Conservation (phyloP, 345 rosid genomes). For the Eucalyptus rudis region DNA sequence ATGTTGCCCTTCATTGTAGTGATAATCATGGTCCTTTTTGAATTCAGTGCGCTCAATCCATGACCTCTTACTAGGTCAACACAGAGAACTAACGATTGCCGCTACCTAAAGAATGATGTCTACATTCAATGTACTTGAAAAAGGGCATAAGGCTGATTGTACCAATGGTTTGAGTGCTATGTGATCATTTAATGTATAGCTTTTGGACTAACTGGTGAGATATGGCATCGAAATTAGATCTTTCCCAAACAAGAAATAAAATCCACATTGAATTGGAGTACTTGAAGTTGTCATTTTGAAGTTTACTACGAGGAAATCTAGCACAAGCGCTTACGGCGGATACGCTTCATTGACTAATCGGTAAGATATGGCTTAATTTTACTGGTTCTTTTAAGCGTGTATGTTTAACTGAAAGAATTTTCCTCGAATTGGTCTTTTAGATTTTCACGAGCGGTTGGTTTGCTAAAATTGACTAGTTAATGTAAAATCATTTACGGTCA, state of each 20-base stretch:
- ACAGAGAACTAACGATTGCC: neutral
- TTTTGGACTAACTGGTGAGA: neutral
- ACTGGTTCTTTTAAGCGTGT: neutral
- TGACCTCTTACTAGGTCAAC: neutral
- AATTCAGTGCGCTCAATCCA: neutral
- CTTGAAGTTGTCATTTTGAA: neutral
- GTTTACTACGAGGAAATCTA: neutral
- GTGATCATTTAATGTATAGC: neutral
- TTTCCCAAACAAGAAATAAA: neutral
- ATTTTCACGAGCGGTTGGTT: neutral
- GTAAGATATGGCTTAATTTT: neutral
- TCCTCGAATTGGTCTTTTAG: neutral
- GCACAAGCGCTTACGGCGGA: accelerated
- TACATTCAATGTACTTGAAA: neutral
- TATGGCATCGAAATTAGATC: neutral
- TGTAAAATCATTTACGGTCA: neutral
- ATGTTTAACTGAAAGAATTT: neutral
- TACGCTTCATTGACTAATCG: neutral
- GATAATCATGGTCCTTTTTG: neutral
- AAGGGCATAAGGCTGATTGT: neutral
- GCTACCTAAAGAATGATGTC: neutral
- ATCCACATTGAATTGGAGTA: neutral
- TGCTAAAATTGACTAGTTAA: neutral
- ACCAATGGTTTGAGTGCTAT: neutral
- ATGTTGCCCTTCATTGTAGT: neutral